Base-by-base conservation (phyloP, 306 rosid genomes). In the Crataegus laevigata region DNA sequence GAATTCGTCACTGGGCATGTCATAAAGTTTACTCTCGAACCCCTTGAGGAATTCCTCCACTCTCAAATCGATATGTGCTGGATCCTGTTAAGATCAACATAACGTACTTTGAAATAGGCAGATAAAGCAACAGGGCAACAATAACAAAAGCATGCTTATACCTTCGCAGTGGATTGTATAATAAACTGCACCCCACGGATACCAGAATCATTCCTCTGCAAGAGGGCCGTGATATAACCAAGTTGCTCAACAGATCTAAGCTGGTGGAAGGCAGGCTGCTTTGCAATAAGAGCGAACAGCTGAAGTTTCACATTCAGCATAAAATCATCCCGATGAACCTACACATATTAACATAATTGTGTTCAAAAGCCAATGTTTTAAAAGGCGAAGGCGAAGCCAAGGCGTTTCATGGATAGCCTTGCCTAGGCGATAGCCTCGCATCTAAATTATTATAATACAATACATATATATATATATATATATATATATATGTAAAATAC, bases 201-300 rank as follows among this genome's bases (percentile, higher is more conserved):
- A 57, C 99, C 99, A 57, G 64, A 78, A 81, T 94, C 92, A 83
- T 89, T 87, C 99, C 96, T 90, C 83, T 78, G 87, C 89, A 73
- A 67, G 72, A 94, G 91, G 72, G 65, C 80, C 57, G 99, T 85
- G 72, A 91, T 84, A 82, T 94, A 94, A 71, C 99, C 99, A 54
- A 94, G 96, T 76, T 94, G 99, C 85, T 94, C 99, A 80, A 94
- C 99, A 54, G 92, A 80, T 80, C 97, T 89, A 83, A 94, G 97
- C 88, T 94, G 99, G 84, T 94, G 97, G 82, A 91, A 94, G 25
- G 97, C 88, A 25, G 99, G 88, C 71, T 90, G 96, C 90, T 94
- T 88, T 13, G 96, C 97, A 72, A 90, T 75, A 75, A 86, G 93
- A 40, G 86, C 91, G 80, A 94, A 90, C 80, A 94, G 97, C 82